These are phyloP conservation scores for Aspergillus conjunctus DNA, from an alignment of 495 filamentous ascomycete genomes.

Conservation along the genomic window DNA sequence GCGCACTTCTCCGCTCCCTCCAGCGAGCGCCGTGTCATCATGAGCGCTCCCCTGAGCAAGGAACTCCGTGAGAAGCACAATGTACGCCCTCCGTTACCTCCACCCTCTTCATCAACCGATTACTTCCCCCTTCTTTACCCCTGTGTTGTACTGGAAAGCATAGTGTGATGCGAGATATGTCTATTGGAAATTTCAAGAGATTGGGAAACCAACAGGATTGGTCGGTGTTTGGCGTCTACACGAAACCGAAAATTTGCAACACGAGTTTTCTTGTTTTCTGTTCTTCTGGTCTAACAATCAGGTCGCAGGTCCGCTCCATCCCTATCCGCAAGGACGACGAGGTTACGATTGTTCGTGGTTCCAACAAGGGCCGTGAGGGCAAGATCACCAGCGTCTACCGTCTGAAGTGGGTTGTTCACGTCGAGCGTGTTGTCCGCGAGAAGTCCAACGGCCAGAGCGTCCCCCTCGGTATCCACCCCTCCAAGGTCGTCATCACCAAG, in stretches of 20 bases:
- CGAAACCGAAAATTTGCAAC: no score
- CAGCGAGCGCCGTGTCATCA: constrained; percentile 85
- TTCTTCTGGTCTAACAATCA: constrained; percentile 33
- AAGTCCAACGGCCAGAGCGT: constrained; percentile 93
- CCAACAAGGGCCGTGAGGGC: constrained; percentile 93
- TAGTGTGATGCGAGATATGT: no score
- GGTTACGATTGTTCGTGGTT: constrained; percentile 82
- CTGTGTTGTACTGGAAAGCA: neutral
- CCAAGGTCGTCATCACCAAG: constrained; percentile 95
- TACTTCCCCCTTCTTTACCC: neutral
- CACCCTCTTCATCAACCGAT: neutral
- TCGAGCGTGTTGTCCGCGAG: constrained; percentile 90
- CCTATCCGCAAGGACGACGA: constrained; percentile 98
- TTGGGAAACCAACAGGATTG: no score
- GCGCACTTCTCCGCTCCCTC: constrained; percentile 93
- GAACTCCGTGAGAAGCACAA: constrained; percentile 93
- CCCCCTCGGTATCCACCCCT: constrained; percentile 83
- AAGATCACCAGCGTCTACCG: constrained; percentile 90
- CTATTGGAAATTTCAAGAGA: no score
- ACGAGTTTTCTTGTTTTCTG: no score
- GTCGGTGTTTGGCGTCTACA: no score
- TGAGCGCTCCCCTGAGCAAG: constrained; percentile 92
- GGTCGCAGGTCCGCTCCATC: constrained; percentile 82
- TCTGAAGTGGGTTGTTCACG: constrained; percentile 91
- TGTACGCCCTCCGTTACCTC: constrained; percentile 51